Evolutionary conservation across 2,329 filamentous ascomycete genomes (phyloP), one percentile per base, ranked within the genome.

Genomic region (Didymosphaeria variabile): DNA sequence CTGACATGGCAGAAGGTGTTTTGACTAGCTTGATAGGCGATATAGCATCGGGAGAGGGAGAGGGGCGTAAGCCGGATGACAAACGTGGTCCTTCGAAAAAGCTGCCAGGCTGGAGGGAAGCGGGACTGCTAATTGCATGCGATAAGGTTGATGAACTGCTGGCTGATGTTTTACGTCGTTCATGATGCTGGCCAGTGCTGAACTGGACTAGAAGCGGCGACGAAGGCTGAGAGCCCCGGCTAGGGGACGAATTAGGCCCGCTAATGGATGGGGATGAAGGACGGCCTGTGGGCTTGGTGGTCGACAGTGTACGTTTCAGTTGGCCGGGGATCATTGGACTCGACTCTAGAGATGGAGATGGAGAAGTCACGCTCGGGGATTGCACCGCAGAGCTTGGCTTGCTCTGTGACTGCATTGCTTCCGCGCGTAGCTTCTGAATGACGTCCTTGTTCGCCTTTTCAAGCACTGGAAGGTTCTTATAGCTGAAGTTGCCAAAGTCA

Each of bases 361-460:
- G 81, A 21, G 90, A 91, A 1, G 71, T 76, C 4, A 81, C 75
- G 8, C 65, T 72, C 13, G 77, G 78, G 1, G 82, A 83, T 42
- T 79, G 76, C 3, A 81, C 72, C 15, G 79, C 77, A 57, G 75
- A 75, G 1, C 70, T 69, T 21, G 78, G 60, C 66, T 88, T 87
- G 62, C 84, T 84, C 68, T 89, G 87, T 38, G 85, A 84, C 70
- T 90, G 93, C 81, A 97, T 85, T 3, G 95, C 94, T 78, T 98
- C 94, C 23, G 94, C 93, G 12, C 94, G 90, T 59, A 99, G 84
- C 77, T 98, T 98, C 72, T 98, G 94, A 34, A 99, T 97, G 32
- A 98, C 93, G 72, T 99, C 95, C 76, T 99, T 99, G 80, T 99
- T 99, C 57, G 95, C 95, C 78, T 97, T 98, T 72, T 98, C 95